phyloP scores from a whole-genome alignment of 129 eudicot species.

The Cynara cardunculus region DNA sequence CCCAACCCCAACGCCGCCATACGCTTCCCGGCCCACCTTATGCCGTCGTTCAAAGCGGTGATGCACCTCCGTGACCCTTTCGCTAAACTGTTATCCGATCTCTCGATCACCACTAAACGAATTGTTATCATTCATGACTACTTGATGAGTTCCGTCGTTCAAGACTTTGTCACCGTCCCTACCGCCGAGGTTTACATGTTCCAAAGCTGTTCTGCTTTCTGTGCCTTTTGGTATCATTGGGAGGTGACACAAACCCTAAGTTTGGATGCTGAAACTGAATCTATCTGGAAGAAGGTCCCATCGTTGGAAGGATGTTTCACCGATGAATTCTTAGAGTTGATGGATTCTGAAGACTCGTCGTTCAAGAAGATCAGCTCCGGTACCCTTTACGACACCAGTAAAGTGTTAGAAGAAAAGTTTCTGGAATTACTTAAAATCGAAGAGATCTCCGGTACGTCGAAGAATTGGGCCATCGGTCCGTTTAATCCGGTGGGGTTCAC shows the following conservation, averaged over 20 bases:
- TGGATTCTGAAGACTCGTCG: constrained; percentile 9
- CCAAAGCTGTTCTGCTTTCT: constrained; percentile 31
- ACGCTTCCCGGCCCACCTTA: constrained; percentile 56
- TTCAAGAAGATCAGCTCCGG: constrained; percentile 30
- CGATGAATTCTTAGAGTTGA: constrained; percentile 6
- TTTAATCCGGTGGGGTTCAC: constrained; percentile 23
- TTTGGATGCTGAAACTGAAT: constrained; percentile 14
- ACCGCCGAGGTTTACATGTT: constrained; percentile 31
- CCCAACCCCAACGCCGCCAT: constrained; percentile 41
- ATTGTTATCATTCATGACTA: constrained; percentile 32
- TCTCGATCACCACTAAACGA: constrained; percentile 18
- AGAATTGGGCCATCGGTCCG: constrained; percentile 42
- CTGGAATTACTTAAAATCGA: constrained; percentile 17
- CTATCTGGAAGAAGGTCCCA: constrained; percentile 9
- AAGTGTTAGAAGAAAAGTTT: constrained; percentile 28
- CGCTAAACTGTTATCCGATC: background rate
- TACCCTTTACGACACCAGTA: constrained; percentile 33
- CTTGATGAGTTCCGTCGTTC: constrained; percentile 38
- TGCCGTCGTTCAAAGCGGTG: constrained; percentile 36
- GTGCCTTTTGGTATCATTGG: constrained; percentile 33
- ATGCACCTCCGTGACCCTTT: constrained; percentile 40
- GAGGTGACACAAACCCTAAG: constrained; percentile 6
- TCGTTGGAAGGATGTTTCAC: constrained; percentile 29
- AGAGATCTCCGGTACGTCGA: constrained; percentile 6
- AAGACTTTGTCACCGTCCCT: constrained; percentile 18